These are phyloP conservation scores for Selaginella tamariscina DNA, from an alignment of 75 land plant genomes.

Conservation along the genomic window DNA sequence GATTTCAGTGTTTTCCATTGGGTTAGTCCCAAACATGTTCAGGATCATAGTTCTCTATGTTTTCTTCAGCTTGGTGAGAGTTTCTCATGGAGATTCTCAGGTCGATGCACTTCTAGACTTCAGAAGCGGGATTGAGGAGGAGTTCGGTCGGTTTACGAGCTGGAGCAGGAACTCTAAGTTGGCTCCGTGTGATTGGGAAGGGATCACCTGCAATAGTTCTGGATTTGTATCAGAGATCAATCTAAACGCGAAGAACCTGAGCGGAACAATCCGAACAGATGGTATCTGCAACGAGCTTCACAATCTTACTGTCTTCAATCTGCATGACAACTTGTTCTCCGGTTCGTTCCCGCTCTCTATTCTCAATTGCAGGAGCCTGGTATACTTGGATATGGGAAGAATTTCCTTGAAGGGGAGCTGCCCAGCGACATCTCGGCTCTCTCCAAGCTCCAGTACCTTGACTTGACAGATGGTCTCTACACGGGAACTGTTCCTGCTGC, in stretches of 20 bases:
- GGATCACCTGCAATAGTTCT: background rate
- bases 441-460: background rate
- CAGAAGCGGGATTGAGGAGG: background rate
- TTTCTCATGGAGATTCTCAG: too few species aligned
- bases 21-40: too few species aligned
- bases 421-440: background rate
- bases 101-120: background rate
- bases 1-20: too few species aligned
- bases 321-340: background rate
- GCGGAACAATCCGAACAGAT: background rate
- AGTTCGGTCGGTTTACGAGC: background rate
- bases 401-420: background rate
- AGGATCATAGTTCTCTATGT: too few species aligned
- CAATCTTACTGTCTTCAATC: background rate
- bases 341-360: background rate
- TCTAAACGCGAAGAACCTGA: background rate
- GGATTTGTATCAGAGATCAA: background rate
- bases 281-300: background rate
- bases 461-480: background rate
- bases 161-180: background rate
- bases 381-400: background rate
- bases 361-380: background rate
- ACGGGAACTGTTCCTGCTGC: conserved; percentile 28
- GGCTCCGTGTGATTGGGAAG: background rate
- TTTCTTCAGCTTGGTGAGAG: too few species aligned